Base-by-base conservation (phyloP, 2,329 filamentous ascomycete species). In the Diaporthe eres region DNA sequence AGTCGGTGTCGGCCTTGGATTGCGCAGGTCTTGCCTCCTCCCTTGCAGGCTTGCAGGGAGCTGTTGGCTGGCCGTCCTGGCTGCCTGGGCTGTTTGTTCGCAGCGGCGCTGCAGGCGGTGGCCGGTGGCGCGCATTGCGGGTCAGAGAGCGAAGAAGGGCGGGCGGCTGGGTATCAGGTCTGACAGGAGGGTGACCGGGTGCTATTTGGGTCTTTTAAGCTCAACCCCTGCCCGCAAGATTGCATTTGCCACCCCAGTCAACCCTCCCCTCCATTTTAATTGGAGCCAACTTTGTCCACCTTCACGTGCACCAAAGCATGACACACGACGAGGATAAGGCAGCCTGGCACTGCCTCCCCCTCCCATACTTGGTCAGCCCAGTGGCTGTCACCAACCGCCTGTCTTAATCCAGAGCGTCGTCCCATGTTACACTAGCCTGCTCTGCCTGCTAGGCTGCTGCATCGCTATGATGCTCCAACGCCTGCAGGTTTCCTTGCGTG, bases 171-270 rank as follows among this genome's bases (percentile, higher is more conserved):
- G 65, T 58, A 53, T 51, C 53, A 63, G 37, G 81, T 79, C 82
- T 81, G 79, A 79, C 82, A 82, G 82, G 86, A 84, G 86, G 87
- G 88, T 86, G 85, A 83, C 82, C 81, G 82, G 84, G 84, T 83
- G 85, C 85, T 89, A 88, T 90, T 89, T 90, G 88, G 88, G 84
- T 86, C 85, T 86, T 88, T 90, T 89, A 89, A 88, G 85, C 80
- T 82, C 82, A 80, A 78, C 77, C 78, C 75, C 80, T 82, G 80
- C 80, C 70, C 25, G 47, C 67, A n/a, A 61, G 22, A 72, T 37
- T 60, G 65, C 39, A 55, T 39, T 70, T 34, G 68, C 72, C 78
- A 77, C 76, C 79, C 79, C 77, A 75, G 76, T 77, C 78, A 75
- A 70, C 75, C 74, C 70, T 17, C 47, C 72, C 75, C 51, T 58